Base-by-base conservation (phyloP, 1,139 yeast species). In the Saccharomyces hybrid region DNA sequence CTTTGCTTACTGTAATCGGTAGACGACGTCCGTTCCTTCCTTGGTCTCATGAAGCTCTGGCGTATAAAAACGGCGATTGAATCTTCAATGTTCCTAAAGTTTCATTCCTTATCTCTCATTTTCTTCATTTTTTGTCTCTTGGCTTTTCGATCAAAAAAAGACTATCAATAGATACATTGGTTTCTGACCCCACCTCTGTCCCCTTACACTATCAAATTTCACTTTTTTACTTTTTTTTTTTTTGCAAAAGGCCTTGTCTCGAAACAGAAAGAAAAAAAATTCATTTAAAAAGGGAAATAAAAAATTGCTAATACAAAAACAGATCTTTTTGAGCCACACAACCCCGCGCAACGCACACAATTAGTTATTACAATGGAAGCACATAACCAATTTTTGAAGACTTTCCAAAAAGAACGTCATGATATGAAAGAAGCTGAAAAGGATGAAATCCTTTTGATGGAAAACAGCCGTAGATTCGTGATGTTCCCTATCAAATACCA, bases 401-500 rank as follows among this genome's bases (percentile, higher is more conserved):
- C 29, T 8, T 47, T 29, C 32, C 26, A 28, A 16, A 23, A 28
- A 42, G 87, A 83, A 69, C 85, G 95, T 76, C 85, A 82, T 65
- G 61, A 79, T 60, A 76, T 90, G 65, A 85, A 85, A 76, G 89
- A 76, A 59, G 64, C 80, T 65, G 96, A 93, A 77, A 81, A 81
- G 72, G 88, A 88, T 56, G 99, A 93, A 78, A 97, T 97, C 3
- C 75, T 93, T 66, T 81, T 93, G 67, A 72, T 73, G 57, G 98
- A 93, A 75, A 93, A 95, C 81, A 83, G 81, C 63, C 83, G 83
- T 70, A 84, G 99, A 70, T 93, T 90, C 69, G 99, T 93, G 54
- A 77, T 93, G 65, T 95, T 93, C 84, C 99, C 99, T 61, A 90
- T 93, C 75, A 88, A 88, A 75, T 95, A 90, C 77, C 95, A 91